phyloP scores from a whole-genome alignment of 2,329 filamentous ascomycete genomes.

The Cadophora malorum region DNA sequence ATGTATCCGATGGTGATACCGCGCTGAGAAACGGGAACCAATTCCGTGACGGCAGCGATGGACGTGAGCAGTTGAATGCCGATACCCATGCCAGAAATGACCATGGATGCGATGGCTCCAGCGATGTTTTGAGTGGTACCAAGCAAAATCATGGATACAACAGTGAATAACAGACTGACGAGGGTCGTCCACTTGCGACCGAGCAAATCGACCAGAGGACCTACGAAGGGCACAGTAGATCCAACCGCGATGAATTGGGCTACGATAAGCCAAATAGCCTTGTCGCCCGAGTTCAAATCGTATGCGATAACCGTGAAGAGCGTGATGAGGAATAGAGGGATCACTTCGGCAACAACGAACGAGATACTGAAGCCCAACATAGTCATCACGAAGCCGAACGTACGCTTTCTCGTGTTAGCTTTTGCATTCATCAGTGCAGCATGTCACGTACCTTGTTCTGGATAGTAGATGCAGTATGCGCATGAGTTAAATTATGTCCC shows the following conservation, averaged over 20 bases:
- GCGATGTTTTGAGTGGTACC: conserved; percentile 65
- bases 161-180: conserved; percentile 58
- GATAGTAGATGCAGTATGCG: conserved; percentile 5
- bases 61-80: conserved; percentile 73
- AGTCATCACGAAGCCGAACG: conserved; percentile 28
- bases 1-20: conserved; percentile 65
- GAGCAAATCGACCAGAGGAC: conserved; percentile 67
- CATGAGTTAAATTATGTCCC: background rate
- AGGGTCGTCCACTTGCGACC: conserved; percentile 66
- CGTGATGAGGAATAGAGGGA: conserved; percentile 31
- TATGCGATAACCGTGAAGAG: conserved; percentile 31
- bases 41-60: conserved; percentile 70
- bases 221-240: conserved; percentile 68
- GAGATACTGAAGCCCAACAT: conserved; percentile 30
- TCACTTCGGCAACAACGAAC: conserved; percentile 28
- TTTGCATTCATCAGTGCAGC: background rate
- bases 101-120: conserved; percentile 61
- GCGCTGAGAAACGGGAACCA: conserved; percentile 69
- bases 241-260: conserved; percentile 62
- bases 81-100: conserved; percentile 67
- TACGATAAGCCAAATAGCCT: conserved; percentile 46
- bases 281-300: conserved; percentile 19
- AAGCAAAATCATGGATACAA: conserved; percentile 65
- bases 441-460: conserved; percentile 2
- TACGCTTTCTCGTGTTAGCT: conserved; percentile 43